Evolutionary conservation across 1,284 basidiomycete species (phyloP), one percentile per base, ranked within the genome.

Genomic region (Trametes hirsuta): DNA sequence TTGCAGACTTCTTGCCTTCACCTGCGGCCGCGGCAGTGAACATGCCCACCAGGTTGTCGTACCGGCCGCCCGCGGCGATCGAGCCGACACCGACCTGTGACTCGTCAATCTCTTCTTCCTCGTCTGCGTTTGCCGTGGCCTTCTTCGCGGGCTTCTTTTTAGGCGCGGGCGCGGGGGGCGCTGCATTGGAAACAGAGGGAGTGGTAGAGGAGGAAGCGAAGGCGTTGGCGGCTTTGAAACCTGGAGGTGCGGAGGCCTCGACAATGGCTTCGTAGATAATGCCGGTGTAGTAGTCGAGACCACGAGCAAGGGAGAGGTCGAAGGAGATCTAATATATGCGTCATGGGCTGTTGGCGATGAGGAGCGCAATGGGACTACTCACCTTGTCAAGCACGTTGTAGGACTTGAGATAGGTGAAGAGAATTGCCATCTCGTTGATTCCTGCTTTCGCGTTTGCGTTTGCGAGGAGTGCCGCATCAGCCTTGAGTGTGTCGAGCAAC

Each of bases 221-320:
- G 6, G 81, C 77, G 70, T 84, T 78, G 65, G 82, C 77, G 22
- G 77, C 66, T 64, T 83, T 81, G 78, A 93, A 86, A 8, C 87
- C 86, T 1, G 97, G 94, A 1, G 97, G 95, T 0, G 96, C 95
- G 9, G 95, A 98, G 1, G 88, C 93, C 69, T 94, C 94, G 24
- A 95, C 93, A 68, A 95, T 85, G 42, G 95, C 97, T 77, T 99
- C 97, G 79, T 98, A 98, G 74, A 99, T 99, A 71, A 99, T 89
- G 41, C 97, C 97, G 1, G 97, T 99, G 79, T 99, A 98, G 78
- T 99, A 99, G 76, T 99, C 97, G 39, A 99, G 84, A 24, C 97
- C 97, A 37, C 97, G 89, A 8, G 97, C 97, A 22, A 99, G 86
- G 8, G 94, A 97, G 68, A 99, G 85, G 76, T 99, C 97, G 73